Evolutionary conservation across 1,284 basidiomycete genomes (phyloP).

Genomic region (Trametes pubescens): DNA sequence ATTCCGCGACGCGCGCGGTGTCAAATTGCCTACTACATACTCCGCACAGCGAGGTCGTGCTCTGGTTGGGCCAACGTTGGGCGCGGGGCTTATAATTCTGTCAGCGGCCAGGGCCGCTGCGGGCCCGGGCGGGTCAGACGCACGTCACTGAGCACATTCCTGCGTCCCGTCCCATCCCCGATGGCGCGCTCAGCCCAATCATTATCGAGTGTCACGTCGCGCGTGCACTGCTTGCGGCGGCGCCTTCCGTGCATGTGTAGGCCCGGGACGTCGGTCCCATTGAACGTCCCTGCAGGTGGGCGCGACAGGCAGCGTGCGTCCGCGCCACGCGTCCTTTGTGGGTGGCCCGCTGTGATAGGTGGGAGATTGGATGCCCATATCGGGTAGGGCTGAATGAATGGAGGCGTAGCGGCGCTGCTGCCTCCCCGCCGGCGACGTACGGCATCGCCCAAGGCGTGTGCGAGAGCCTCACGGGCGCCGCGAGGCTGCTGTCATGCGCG

Average conservation of each 20-base stretch:
- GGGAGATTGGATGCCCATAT: slow-evolving; percentile 25
- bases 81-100: slow-evolving; percentile 24
- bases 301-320: neutral
- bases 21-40: slow-evolving; percentile 19
- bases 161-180: neutral
- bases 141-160: neutral
- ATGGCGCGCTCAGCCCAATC: too few relatives aligned
- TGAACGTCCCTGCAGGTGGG: too few relatives aligned
- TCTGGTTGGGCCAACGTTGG: slow-evolving; percentile 8
- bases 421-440: slow-evolving; percentile 1
- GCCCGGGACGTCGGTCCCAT: neutral
- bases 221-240: neutral
- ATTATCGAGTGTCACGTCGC: too few relatives aligned
- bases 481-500: slow-evolving; percentile 10
- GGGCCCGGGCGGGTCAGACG: neutral
- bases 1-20: slow-evolving; percentile 20
- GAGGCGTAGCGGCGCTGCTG: neutral
- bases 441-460: slow-evolving; percentile 6
- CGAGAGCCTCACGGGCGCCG: slow-evolving; percentile 9
- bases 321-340: slow-evolving; percentile 17
- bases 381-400: slow-evolving; percentile 21
- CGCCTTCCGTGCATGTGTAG: slow-evolving; percentile 10
- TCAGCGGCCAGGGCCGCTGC: slow-evolving; percentile 8
- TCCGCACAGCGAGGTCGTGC: neutral
- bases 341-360: slow-evolving; percentile 26